Base-by-base conservation (phyloP, 306 rosid genomes). In the Neltuma alba region DNA sequence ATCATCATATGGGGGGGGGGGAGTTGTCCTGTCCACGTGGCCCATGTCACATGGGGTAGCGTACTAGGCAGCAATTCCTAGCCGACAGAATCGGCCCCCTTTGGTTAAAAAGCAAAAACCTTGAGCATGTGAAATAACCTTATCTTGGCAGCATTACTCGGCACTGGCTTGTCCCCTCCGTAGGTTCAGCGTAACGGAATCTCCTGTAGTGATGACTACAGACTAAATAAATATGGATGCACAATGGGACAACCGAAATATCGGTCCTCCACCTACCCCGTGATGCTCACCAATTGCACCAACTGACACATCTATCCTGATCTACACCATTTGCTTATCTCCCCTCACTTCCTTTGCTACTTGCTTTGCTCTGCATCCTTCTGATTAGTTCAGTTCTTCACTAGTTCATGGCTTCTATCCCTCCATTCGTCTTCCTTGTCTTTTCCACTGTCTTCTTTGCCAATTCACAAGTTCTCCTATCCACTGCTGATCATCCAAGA, bases 21-120 rank as follows among this genome's bases (percentile, higher is more conserved):
- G 33, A 13, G 9, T 60, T 1, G 9, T 14, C 66, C 66, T 27
- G 5, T 13, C 66, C 50, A 78, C 44, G 72, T 67, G 72, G 50
- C 50, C 44, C 40, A 66, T 9, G 75, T 72, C 82, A 82, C 79
- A 82, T 82, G 85, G 61, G 48, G 47, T 76, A 20, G 57, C 77
- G 66, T 36, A 33, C 15, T 37, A 69, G 42, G 65, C 74, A 63
- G 20, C 52, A 14, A 23, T 60, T 15, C 40, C 44, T 60, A 25
- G 65, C 60, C 76, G 47, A 58, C 40, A 68, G 88, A 76, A 44
- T 31, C 72, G 74, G 84, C 69, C 60, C 93, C 80, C 70, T 89
- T 66, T 57, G 78, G 80, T 70, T 27, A 58, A 21, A 37, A 69
- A 58, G 61, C 33, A 76, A 33, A 45, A 12, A 10, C 27, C 47